Conservation (phyloP, 2,329 filamentous ascomycete genomes). For the Colletotrichum abscissum region DNA sequence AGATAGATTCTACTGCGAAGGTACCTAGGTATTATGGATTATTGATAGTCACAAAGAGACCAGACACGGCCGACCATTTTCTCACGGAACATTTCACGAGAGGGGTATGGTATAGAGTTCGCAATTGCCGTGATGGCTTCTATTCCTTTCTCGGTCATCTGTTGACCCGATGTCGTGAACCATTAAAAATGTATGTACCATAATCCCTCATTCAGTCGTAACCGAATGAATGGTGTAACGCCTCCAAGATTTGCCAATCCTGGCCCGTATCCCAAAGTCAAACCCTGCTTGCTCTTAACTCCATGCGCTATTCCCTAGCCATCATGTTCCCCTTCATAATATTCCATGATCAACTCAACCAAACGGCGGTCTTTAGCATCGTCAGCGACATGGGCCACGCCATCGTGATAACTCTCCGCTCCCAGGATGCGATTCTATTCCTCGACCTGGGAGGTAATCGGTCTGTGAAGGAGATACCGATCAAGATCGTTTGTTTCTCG, state of each 20-base stretch:
- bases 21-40: too few species aligned
- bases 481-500: background rate
- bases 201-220: conserved; percentile 16
- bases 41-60: background rate
- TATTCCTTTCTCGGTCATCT: conserved; percentile 28
- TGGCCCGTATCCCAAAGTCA: background rate
- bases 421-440: background rate
- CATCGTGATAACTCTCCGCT: background rate
- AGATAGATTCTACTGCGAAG: background rate
- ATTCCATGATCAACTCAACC: background rate
- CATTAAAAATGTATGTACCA: background rate
- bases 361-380: background rate
- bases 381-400: background rate
- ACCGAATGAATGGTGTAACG: conserved; percentile 11
- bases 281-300: background rate
- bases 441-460: background rate
- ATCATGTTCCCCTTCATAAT: background rate
- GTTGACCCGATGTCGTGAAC: conserved; percentile 12
- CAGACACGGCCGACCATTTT: background rate
- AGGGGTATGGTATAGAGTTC: background rate
- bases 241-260: conserved; percentile 1
- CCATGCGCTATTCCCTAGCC: conserved; percentile 2
- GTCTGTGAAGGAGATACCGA: background rate
- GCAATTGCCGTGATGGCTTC: background rate
- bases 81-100: background rate